Base-by-base conservation (phyloP, 2,329 filamentous ascomycete species). In the Ustilaginoidea virens region DNA sequence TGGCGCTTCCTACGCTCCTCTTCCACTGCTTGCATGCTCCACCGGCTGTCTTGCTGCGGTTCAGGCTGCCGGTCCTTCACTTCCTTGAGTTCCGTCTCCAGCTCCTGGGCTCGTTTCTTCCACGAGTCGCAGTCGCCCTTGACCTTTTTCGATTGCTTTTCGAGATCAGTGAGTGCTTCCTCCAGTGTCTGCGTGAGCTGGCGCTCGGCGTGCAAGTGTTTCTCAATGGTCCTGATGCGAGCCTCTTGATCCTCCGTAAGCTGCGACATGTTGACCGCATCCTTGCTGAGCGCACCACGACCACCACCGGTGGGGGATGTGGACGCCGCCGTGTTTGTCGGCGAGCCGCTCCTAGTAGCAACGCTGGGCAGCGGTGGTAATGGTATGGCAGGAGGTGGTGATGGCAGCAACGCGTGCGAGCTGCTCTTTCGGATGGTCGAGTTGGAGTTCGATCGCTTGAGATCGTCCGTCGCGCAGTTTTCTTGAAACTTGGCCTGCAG, bases 101-200 rank as follows among this genome's bases (percentile, higher is more conserved):
- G 65, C 34, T 77, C 69, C 45, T 63, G 61, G 21, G 82, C 83
- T 47, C 90, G 86, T 61, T 82, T 85, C 56, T 80, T 81, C 80
- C 85, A 96, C 18, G 68, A 71, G 30, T 96, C 90, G 51, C 82
- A 78, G 53, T 98, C 90, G 3, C 73, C 62, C 62, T 92, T 92
- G 52, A 87, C 75, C 62, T 87, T 87, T 55, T 87, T 92, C 45
- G 80, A 85, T 43, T 92, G 85, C 32, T 74, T 72, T 56, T 98
- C 90, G 21, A 98, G 71, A 45, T 98, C 90, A 2, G 83, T 87
- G 17, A 98, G 72, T 5, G 90, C 90, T 56, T 96, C 87, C 53
- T 98, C 90, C 22, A 98, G 69, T 2, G 87, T 96, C 27, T 82
- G 78, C 1, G 87, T 98, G 34, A 98, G 74, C 52, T 96, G 87